These are phyloP conservation scores for Solanum appendiculatum DNA, from an alignment of 257 asterid species.

Conservation along the genomic window DNA sequence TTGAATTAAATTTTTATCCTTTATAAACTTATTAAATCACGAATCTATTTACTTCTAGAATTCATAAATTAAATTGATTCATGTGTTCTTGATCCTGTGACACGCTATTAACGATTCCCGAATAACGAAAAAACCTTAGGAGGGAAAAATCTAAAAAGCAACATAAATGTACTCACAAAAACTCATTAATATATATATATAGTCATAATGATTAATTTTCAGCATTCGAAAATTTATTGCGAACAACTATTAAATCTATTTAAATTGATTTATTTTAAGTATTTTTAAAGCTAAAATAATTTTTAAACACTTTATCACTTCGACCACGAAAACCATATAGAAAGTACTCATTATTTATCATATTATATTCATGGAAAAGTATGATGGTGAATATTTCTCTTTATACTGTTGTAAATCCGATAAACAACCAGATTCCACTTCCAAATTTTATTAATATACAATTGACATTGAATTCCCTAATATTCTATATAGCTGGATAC, in stretches of 20 bases:
- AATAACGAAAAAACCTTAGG: background rate
- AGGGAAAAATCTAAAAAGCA: background rate
- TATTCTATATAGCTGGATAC: no score
- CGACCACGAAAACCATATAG: background rate
- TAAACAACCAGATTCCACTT: background rate
- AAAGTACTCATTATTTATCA: background rate
- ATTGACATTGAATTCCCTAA: background rate
- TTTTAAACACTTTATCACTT: background rate
- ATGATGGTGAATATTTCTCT: background rate
- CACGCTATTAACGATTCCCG: background rate
- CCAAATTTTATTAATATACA: background rate
- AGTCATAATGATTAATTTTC: no score
- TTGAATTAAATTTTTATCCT: background rate
- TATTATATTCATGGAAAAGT: background rate
- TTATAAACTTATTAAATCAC: background rate
- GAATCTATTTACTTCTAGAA: background rate
- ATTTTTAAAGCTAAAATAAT: no score
- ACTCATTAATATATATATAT: no score
- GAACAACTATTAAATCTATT: no score
- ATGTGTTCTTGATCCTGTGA: fast-evolving
- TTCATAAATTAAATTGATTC: background rate
- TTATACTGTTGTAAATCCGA: background rate
- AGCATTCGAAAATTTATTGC: no score
- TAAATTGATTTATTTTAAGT: no score
- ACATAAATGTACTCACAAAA: background rate